These are phyloP conservation scores for Clathrus columnatus DNA, from an alignment of 768 basidiomycete species.

Conservation along the genomic window DNA sequence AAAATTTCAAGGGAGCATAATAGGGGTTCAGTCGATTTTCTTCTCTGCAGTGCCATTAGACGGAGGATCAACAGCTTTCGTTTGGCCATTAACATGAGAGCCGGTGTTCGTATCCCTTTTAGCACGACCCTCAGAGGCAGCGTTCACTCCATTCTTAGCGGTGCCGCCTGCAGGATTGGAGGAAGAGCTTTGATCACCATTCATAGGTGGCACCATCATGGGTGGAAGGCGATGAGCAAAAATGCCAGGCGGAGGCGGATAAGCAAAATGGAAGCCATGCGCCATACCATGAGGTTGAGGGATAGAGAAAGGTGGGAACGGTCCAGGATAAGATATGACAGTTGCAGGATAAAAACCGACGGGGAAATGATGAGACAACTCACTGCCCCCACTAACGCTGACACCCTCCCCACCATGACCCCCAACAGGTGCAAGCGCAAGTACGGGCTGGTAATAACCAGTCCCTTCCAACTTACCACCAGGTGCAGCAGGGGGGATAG, in stretches of 20 bases:
- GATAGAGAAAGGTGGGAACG: slow-evolving; percentile 42
- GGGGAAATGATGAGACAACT: slow-evolving; percentile 22
- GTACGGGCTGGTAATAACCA: slow-evolving; percentile 39
- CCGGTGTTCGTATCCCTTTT: neutral
- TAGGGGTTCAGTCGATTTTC: neutral
- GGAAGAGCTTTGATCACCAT: neutral
- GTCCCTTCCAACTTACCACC: slow-evolving; percentile 22
- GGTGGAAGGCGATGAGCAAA: neutral
- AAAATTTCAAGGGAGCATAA: neutral
- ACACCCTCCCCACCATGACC: slow-evolving; percentile 33
- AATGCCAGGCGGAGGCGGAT: slow-evolving; percentile 6
- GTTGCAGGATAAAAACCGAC: slow-evolving; percentile 39
- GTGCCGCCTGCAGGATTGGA: neutral
- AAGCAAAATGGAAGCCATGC: slow-evolving; percentile 10
- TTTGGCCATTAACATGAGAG: slow-evolving; percentile 6
- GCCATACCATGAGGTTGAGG: slow-evolving; percentile 14
- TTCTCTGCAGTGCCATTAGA: neutral
- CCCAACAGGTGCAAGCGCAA: slow-evolving; percentile 32
- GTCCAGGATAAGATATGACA: slow-evolving; percentile 35
- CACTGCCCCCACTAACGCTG: slow-evolving; percentile 29
- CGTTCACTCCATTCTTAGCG: neutral
- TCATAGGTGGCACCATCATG: neutral
- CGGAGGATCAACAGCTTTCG: slow-evolving; percentile 1
- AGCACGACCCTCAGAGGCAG: slow-evolving; percentile 1
- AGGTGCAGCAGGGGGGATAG: slow-evolving; percentile 40